A percentile compares a stretch with the other conserved stretches of the same genome.
These are phyloP conservation scores for Raphanus raphanistrum DNA, from an alignment of 345 rosid species.

Conservation along the genomic window DNA sequence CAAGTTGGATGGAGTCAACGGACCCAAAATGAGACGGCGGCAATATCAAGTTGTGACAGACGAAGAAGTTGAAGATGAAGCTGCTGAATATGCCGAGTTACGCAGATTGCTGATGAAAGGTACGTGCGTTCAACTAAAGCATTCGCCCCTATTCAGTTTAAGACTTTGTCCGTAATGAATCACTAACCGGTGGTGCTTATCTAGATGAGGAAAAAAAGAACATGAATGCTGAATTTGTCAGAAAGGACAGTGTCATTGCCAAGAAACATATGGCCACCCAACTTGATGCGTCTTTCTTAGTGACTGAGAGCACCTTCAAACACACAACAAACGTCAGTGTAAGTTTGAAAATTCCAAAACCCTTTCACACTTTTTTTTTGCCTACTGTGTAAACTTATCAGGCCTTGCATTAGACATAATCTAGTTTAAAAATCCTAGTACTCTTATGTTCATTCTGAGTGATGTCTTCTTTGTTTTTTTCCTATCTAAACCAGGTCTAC, in stretches of 20 bases:
- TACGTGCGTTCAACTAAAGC: conserved; percentile 39
- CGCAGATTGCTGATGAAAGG: conserved; percentile 95
- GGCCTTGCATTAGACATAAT: conserved; percentile 6
- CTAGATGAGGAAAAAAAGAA: conserved; percentile 81
- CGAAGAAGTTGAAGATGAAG: conserved; percentile 95
- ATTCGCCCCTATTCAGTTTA: neutral
- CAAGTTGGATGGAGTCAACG: conserved; percentile 76
- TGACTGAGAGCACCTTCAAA: conserved; percentile 43
- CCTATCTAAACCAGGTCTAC: conserved; percentile 47
- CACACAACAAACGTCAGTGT: conserved; percentile 59
- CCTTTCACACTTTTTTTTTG: neutral
- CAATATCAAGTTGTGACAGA: conserved; percentile 73
- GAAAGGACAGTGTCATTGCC: conserved; percentile 50
- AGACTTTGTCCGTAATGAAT: conserved; percentile 1
- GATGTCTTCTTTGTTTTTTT: conserved; percentile 17
- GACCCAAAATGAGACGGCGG: conserved; percentile 83
- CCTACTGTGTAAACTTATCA: conserved; percentile 9
- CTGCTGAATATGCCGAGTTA: conserved; percentile 85
- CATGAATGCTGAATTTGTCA: conserved; percentile 51
- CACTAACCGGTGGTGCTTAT: conserved; percentile 26
- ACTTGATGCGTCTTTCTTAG: conserved; percentile 42
- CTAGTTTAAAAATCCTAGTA: neutral
- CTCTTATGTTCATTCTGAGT: neutral
- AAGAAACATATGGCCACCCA: conserved; percentile 46
- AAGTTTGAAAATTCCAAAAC: conserved; percentile 1